phyloP scores from a whole-genome alignment of 2,329 filamentous ascomycete genomes.

The Ambrosiella cleistominuta region DNA sequence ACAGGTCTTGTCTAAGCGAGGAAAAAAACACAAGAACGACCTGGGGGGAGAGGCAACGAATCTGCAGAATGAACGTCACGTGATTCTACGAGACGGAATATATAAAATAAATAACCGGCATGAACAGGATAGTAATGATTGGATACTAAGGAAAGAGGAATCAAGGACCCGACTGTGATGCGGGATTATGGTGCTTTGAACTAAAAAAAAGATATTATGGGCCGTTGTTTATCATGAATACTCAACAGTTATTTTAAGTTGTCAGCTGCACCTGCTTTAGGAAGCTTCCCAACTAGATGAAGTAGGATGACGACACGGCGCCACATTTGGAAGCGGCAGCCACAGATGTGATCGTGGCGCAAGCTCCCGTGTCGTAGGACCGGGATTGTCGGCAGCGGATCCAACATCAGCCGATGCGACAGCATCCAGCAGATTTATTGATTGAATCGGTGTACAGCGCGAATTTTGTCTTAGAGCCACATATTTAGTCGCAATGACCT shows the following conservation, averaged over 20 bases:
- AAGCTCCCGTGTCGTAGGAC: neutral
- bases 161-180: neutral
- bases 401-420: neutral
- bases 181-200: neutral
- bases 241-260: too few species aligned
- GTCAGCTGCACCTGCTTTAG: neutral
- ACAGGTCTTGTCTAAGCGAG: neutral
- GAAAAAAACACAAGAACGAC: neutral
- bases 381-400: neutral
- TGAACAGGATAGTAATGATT: neutral
- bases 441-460: neutral
- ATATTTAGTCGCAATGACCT: neutral
- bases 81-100: neutral
- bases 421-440: neutral
- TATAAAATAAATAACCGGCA: neutral
- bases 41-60: neutral
- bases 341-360: neutral
- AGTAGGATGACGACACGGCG: neutral
- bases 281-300: too few species aligned
- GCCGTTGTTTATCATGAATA: too few species aligned
- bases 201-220: too few species aligned
- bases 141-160: neutral
- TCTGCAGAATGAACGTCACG: neutral
- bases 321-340: neutral
- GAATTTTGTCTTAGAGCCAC: neutral